Evolutionary conservation across 2,329 filamentous ascomycete species (phyloP).

Genomic region (Monosporascus sp.): DNA sequence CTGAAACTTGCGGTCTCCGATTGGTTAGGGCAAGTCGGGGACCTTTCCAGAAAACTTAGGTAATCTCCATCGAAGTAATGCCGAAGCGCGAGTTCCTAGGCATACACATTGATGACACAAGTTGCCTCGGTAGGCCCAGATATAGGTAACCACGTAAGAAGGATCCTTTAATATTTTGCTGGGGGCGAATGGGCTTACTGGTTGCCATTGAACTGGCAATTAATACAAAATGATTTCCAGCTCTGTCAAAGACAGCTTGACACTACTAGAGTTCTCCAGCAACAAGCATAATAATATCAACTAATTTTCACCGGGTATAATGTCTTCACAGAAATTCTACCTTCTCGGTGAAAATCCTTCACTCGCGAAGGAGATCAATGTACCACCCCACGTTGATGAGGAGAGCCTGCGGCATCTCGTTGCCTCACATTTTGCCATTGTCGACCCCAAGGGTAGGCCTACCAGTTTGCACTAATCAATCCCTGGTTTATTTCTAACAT

Average conservation of each 20-base stretch:
- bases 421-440: conserved; percentile 38
- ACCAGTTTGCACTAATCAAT: neutral
- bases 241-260: neutral
- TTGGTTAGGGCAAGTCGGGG: neutral
- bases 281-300: conserved; percentile 5
- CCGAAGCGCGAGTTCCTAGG: neutral
- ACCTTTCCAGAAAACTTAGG: too few relatives aligned
- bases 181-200: neutral
- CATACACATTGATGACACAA: neutral
- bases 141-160: neutral
- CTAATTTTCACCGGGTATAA: conserved; percentile 9
- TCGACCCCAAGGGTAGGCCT: conserved; percentile 33
- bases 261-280: neutral
- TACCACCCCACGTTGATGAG: conserved; percentile 29
- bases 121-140: neutral
- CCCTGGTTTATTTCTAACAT: neutral
- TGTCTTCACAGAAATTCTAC: conserved; percentile 35
- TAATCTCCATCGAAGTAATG: neutral
- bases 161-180: neutral
- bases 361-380: conserved; percentile 31
- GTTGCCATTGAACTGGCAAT: neutral
- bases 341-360: conserved; percentile 36
- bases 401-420: conserved; percentile 34
- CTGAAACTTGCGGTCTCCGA: neutral
- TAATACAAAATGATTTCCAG: neutral